Evolutionary conservation across 73 alveolate species (phyloP), one percentile per base, ranked within the genome.

Genomic region (Tetrahymena elliotti): DNA sequence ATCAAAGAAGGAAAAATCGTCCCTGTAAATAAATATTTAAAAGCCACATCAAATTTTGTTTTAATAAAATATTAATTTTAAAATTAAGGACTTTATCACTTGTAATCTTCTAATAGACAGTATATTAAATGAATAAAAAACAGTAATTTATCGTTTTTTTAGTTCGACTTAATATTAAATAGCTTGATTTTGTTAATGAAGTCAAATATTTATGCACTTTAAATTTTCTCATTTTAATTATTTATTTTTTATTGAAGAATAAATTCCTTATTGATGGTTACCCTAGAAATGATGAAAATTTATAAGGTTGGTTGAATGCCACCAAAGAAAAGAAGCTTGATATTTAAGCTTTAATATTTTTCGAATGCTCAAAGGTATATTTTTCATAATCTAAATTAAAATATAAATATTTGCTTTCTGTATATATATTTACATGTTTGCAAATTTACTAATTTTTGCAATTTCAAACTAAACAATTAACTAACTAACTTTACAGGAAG

Each of bases 251-350:
- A 18, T 97, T 52, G 11, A 94, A 94, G 88, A 95, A 95, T 52
- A 83, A 68, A 34, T 97, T 97, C 95, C 93, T 97, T 24, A 97
- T 97, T 94, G 99, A 97, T 95, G 99, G 99, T 20, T 97, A 97
- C 93, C 99, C 99, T 6, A 84, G 99, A 94, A 97, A 96, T 94
- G 93, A 97, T 52, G 99, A 97, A 24, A 97, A 97, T 95, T 96
- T 92, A n/a, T 97, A 97, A 16, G 97, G 98, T 11, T 97, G 99
- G 99, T 18, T 84, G n/a, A 94, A 93, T 39, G 97, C 93, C 27
- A 97, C 97, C 97, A 31, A n/a, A 6, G 97, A 96, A 15, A 97
- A 97, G 53, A 27, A 40, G 52, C 84, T 94, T 35, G 95, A 84
- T 3, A 84, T 94, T 40, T 84, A 88, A 53, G 83, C 68, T 15